phyloP scores from a whole-genome alignment of 2,329 filamentous ascomycete genomes.

The Leptoxyphium fumago region DNA sequence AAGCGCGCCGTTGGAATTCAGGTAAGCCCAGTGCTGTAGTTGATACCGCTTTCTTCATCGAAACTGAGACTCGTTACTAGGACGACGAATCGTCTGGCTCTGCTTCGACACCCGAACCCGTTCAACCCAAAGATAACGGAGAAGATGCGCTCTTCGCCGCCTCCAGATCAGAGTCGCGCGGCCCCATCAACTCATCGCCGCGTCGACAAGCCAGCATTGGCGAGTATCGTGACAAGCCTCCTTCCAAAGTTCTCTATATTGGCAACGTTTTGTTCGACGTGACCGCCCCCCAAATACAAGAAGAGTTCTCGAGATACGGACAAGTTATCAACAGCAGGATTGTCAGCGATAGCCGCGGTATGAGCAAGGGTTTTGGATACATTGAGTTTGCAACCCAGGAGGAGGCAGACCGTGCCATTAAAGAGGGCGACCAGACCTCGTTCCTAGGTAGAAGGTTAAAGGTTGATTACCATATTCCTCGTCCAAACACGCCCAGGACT shows the following conservation, averaged over 20 bases:
- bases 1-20: slow-evolving; percentile 6
- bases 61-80: slow-evolving; percentile 10
- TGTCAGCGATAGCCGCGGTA: slow-evolving; percentile 44
- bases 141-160: too few species aligned
- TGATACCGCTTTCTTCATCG: slow-evolving; percentile 34
- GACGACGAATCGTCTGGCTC: slow-evolving; percentile 15
- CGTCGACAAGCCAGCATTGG: background rate
- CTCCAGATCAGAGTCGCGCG: too few species aligned
- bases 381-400: slow-evolving; percentile 42
- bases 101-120: slow-evolving; percentile 5
- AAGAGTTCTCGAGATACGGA: slow-evolving; percentile 46
- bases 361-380: slow-evolving; percentile 60
- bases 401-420: slow-evolving; percentile 41
- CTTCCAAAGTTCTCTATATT: slow-evolving; percentile 42
- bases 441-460: slow-evolving; percentile 50
- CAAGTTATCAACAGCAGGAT: slow-evolving; percentile 38
- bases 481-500: background rate
- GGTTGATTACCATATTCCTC: slow-evolving; percentile 41
- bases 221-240: background rate
- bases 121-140: too few species aligned
- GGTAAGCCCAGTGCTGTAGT: slow-evolving; percentile 15
- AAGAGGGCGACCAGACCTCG: slow-evolving; percentile 42
- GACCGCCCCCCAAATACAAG: slow-evolving; percentile 43
- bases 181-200: too few species aligned
- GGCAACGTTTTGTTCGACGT: slow-evolving; percentile 59